Evolutionary conservation across 192 early-diverging fungal species (phyloP).

Genomic region (Gryganskiella cystojenkinii): DNA sequence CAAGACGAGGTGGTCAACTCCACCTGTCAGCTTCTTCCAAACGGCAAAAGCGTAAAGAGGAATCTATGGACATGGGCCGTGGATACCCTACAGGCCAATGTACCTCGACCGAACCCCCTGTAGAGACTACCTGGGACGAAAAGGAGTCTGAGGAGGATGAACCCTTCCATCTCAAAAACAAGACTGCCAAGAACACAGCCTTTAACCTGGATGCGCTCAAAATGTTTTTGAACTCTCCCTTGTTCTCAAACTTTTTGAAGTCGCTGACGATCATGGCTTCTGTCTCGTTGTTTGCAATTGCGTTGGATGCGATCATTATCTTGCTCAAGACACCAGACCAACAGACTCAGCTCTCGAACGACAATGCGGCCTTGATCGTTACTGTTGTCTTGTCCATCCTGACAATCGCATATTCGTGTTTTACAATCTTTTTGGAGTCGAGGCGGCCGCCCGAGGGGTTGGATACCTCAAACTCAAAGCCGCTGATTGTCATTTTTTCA

Average conservation of each 20-base stretch:
- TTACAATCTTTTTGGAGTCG: conserved; percentile 51
- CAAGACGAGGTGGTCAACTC: neutral
- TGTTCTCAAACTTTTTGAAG: conserved; percentile 46
- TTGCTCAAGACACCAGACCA: conserved; percentile 13
- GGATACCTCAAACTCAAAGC: conserved; percentile 42
- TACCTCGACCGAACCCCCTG: conserved; percentile 21
- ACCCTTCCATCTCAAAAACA: neutral
- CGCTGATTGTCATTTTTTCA: conserved; percentile 40
- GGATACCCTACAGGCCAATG: conserved; percentile 48
- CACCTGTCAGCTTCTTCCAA: conserved; percentile 2
- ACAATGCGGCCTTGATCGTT: conserved; percentile 33
- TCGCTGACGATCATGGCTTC: conserved; percentile 30
- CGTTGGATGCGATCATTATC: conserved; percentile 31
- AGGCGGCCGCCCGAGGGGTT: conserved; percentile 41
- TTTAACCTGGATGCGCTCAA: conserved; percentile 39
- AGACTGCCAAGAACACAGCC: conserved; percentile 35
- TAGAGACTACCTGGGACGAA: conserved; percentile 42
- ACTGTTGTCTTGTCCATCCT: conserved; percentile 28
- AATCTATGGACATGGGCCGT: conserved; percentile 12
- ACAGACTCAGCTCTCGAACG: conserved; percentile 23
- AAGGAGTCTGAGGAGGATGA: conserved; percentile 34
- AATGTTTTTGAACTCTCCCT: conserved; percentile 38
- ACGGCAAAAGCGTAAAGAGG: conserved; percentile 13
- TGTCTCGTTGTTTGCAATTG: conserved; percentile 38
- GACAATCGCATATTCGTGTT: conserved; percentile 47